Evolutionary conservation across 1,284 basidiomycete genomes (phyloP).

Genomic region (Megacollybia platyphylla): DNA sequence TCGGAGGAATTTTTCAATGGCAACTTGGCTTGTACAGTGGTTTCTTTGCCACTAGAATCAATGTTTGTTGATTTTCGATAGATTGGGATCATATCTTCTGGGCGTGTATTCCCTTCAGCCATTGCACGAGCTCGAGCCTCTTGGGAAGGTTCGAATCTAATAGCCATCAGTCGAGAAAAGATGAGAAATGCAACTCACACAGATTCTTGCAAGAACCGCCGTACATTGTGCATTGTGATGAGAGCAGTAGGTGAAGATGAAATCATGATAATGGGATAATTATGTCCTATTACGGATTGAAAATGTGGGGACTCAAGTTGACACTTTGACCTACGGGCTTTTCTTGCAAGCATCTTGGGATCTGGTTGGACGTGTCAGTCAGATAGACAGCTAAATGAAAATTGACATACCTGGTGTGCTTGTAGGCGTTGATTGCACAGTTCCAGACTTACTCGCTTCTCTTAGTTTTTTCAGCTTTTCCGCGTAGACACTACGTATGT

Average conservation of each 20-base stretch:
- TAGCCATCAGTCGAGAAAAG: neutral
- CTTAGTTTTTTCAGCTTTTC: conserved; percentile 70
- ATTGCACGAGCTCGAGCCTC: conserved; percentile 57
- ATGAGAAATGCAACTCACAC: conserved; percentile 32
- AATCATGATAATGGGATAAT: conserved; percentile 91
- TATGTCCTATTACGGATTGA: conserved; percentile 30
- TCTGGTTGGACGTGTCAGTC: conserved; percentile 17
- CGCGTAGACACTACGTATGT: conserved; percentile 42
- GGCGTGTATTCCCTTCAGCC: conserved; percentile 60
- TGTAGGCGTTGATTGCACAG: conserved; percentile 17
- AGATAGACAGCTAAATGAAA: conserved; percentile 1
- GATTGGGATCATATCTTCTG: conserved; percentile 78
- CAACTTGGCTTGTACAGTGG: conserved; percentile 25
- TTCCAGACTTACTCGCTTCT: conserved; percentile 45
- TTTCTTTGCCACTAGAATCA: conserved; percentile 35
- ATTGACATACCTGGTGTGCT: conserved; percentile 21
- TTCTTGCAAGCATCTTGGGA: conserved; percentile 42
- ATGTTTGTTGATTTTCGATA: conserved; percentile 65
- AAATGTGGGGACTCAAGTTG: neutral
- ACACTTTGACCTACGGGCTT: conserved; percentile 34
- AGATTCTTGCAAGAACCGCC: conserved; percentile 84
- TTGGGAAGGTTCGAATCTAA: conserved; percentile 70
- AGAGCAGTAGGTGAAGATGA: conserved; percentile 92
- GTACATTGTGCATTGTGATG: conserved; percentile 97
- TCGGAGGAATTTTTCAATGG: neutral